Conservation (phyloP, 768 basidiomycete species). For the Mycena kentingensis region DNA sequence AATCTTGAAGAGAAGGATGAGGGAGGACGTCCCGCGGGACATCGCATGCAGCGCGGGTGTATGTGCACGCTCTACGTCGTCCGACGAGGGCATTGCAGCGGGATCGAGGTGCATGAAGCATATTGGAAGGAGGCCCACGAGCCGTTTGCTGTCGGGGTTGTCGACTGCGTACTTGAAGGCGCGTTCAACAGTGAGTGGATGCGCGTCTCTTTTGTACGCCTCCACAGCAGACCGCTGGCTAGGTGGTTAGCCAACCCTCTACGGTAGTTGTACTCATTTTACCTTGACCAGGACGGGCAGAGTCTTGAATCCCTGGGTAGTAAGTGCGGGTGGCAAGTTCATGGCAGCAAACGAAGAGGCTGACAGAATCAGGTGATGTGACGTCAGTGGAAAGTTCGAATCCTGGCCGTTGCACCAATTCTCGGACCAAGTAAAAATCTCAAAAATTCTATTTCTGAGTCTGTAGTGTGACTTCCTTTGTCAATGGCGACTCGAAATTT, state of each 20-base stretch:
- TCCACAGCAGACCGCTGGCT: not conserved
- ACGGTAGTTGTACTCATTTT: no score
- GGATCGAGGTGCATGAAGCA: not conserved
- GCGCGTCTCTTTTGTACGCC: not conserved
- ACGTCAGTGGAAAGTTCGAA: no score
- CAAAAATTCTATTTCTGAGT: no score
- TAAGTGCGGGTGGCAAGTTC: no score
- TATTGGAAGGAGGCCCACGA: not conserved
- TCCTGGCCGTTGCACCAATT: no score
- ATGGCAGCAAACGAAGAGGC: no score
- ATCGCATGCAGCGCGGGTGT: not conserved
- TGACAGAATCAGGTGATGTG: no score
- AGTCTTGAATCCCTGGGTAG: no score
- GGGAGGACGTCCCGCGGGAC: not conserved
- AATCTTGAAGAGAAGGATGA: not conserved
- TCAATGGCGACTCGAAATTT: no score
- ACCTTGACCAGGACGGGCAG: no score
- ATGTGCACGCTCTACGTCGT: not conserved
- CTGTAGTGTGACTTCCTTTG: no score
- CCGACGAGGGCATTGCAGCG: not conserved
- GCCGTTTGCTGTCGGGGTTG: not conserved
- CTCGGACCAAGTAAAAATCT: no score
- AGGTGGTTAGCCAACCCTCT: slow-evolving; percentile 26
- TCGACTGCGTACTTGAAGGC: not conserved
- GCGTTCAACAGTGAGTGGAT: not conserved